Base-by-base conservation (phyloP, 140 eudicot species). In the Anethum foeniculum region DNA sequence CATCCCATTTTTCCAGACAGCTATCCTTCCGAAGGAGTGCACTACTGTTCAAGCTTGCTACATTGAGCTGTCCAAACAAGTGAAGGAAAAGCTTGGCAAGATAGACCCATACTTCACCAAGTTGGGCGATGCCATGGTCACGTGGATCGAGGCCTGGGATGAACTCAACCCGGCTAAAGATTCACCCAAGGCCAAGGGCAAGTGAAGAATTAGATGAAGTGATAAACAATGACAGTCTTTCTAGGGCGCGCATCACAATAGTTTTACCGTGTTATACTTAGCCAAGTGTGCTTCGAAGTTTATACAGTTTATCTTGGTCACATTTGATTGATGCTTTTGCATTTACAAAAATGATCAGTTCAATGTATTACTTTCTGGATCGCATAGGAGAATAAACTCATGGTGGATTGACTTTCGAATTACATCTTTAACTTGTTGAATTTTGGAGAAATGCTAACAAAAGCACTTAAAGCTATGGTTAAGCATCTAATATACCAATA, bases 91-190 rank as follows among this genome's bases (percentile, higher is more conserved):
- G 84, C 92, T 88, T 23, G 85, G 87, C 39, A 85, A 86, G 1
- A 34, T 88, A 30, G 92, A 88, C 75, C 92, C 92, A 3, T 88
- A 86, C 84, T 88, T 88, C 39, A 75, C 65, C 65, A 88, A 88
- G 87, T 85, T 88, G 19, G 86, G 82, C 5, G 90, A 81, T 47
- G 92, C 88, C 76, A 88, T 88, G 92, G 90, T 88, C 68, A 86
- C 92, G 16, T 88, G 90, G 90, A 88, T 86, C 34, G 87, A 86
- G 39, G 88, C 86, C 78, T 89, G 90, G 89, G 81, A 89, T 13
- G 87, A 89, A 77, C 88, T 89, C 84, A 89, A 85, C 44, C 83
- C 88, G 1, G 49, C 83, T 38, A 72, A 71, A 38, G 76, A 39
- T 72, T 10, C 49, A 41, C 7, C 51, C 77, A 72, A 72, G 49